Percentiles rank a stretch among this genome's conserved stretches.
Evolutionary conservation across 2,329 filamentous ascomycete species (phyloP).

Genomic region (Aspergillus fructus): DNA sequence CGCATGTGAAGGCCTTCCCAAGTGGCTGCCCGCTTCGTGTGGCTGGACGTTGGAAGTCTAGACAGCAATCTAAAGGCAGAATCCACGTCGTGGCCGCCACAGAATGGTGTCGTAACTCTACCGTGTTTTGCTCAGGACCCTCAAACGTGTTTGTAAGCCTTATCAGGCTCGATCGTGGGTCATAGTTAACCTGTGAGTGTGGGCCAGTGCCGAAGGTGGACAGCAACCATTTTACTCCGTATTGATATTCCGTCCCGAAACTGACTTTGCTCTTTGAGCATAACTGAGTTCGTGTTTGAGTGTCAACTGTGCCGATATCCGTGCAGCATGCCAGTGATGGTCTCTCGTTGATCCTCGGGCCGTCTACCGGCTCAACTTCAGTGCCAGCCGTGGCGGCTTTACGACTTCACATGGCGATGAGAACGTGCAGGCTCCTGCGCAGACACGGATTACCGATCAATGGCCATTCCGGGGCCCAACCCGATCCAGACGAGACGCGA

Average conservation of each 20-base stretch:
- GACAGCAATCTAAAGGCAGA: background rate
- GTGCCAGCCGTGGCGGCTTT: background rate
- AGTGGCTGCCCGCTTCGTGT: background rate
- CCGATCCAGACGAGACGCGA: background rate
- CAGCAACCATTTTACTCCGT: no score
- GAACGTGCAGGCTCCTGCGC: background rate
- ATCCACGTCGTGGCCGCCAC: background rate
- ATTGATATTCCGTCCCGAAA: no score
- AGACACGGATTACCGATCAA: background rate
- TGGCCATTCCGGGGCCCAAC: background rate
- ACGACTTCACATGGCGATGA: conserved; percentile 1
- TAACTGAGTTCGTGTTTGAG: no score
- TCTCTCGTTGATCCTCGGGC: conserved; percentile 9
- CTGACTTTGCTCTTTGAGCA: no score
- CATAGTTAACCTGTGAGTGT: no score
- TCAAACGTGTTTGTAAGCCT: background rate
- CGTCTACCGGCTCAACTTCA: background rate
- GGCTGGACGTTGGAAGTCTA: background rate
- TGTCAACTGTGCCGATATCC: background rate
- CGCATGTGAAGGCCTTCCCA: background rate
- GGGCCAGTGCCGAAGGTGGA: no score
- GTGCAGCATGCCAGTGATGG: background rate
- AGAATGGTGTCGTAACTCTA: conserved; percentile 2
- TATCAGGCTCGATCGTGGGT: background rate
- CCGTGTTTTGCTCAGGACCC: background rate